phyloP scores from a whole-genome alignment of 2,329 filamentous ascomycete genomes.

The Penicillium sp. region DNA sequence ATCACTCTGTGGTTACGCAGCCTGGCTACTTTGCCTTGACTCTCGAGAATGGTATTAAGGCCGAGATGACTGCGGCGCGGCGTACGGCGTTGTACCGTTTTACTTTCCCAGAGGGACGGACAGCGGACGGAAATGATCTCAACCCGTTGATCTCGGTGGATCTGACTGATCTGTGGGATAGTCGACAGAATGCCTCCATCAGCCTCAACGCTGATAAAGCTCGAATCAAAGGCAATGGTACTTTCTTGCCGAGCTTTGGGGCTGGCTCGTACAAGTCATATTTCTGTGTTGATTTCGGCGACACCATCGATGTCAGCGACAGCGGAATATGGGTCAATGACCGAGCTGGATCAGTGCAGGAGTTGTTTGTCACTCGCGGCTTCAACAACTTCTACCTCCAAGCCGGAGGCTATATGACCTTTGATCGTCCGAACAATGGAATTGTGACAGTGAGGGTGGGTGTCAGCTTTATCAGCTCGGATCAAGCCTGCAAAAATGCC shows the following conservation, averaged over 20 bases:
- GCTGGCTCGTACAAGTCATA: slow-evolving; percentile 57
- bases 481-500: slow-evolving; percentile 64
- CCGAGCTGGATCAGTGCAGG: slow-evolving; percentile 53
- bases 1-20: slow-evolving; percentile 52
- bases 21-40: slow-evolving; percentile 64
- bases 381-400: slow-evolving; percentile 55
- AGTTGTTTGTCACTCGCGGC: slow-evolving; percentile 53
- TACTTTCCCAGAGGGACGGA: slow-evolving; percentile 51
- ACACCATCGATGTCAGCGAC: slow-evolving; percentile 51
- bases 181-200: slow-evolving; percentile 57
- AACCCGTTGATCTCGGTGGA: slow-evolving; percentile 63
- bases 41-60: slow-evolving; percentile 54
- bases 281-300: slow-evolving; percentile 65
- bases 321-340: slow-evolving; percentile 62
- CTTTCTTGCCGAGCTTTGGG: slow-evolving; percentile 62
- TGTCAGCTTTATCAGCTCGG: slow-evolving; percentile 63
- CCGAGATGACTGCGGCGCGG: slow-evolving; percentile 63
- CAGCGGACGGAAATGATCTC: slow-evolving; percentile 24
- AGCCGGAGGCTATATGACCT: slow-evolving; percentile 62
- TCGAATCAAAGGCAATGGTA: slow-evolving; percentile 58
- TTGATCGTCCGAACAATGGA: slow-evolving; percentile 48
- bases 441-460: slow-evolving; percentile 62
- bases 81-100: slow-evolving; percentile 64
- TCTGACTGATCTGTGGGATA: slow-evolving; percentile 60
- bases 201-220: slow-evolving; percentile 54